These are phyloP conservation scores for Candida peoriensis DNA, from an alignment of 805 yeast genomes.

Conservation along the genomic window DNA sequence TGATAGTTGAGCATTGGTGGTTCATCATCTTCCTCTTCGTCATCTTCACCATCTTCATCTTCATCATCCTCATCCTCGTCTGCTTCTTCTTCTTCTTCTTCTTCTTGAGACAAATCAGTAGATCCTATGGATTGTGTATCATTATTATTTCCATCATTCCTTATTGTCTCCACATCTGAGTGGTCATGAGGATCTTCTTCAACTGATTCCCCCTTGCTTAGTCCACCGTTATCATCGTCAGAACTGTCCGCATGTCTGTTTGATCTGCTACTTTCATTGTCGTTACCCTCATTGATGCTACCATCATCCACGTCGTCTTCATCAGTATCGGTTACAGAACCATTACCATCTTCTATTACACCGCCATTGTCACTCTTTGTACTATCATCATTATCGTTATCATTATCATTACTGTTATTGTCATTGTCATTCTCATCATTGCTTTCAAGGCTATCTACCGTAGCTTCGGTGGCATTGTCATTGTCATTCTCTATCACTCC, in stretches of 20 bases:
- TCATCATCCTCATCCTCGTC: constrained; percentile 9
- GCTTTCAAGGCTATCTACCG: no score
- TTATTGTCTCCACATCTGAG: no score
- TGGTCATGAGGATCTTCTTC: no score
- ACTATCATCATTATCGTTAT: neutral
- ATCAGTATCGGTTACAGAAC: neutral
- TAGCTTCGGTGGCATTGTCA: no score
- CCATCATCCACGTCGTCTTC: neutral
- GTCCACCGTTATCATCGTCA: no score
- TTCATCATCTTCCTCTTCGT: constrained; percentile 44
- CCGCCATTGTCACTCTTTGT: neutral
- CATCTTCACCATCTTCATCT: constrained; percentile 20
- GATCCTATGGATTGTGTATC: no score
- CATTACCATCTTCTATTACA: neutral
- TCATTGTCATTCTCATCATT: constrained; percentile 1
- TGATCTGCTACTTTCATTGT: no score
- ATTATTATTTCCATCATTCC: no score
- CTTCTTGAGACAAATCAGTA: no score
- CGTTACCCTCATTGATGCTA: neutral
- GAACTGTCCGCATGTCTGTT: no score
- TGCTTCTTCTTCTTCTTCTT: neutral
- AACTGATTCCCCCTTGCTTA: no score
- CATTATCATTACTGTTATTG: neutral
- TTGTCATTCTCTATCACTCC: no score
- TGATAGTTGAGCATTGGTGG: constrained; percentile 77